Evolutionary conservation across 768 basidiomycete species (phyloP), one percentile per base, ranked within the genome.

Genomic region (Gautieria morchelliformis): DNA sequence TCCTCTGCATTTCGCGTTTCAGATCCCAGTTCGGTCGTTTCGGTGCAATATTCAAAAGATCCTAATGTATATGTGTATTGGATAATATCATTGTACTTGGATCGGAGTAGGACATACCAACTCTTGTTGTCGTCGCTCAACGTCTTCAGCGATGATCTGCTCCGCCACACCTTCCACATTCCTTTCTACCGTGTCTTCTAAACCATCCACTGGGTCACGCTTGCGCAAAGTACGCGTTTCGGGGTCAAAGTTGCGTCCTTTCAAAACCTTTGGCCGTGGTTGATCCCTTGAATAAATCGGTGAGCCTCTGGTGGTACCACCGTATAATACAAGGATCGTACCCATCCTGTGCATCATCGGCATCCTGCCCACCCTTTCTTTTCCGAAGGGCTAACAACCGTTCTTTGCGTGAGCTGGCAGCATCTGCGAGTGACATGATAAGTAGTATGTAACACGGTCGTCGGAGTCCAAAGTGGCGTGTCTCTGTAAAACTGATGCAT

Each of bases 21-120:
- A 96, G 75, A 68, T 95, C 93, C 93, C 93, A 95, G 70, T 95
- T 98, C 10, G 91, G 85, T 48, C 93, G 81, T 78, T 94, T 97
- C 4, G 96, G 96, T 22, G 93, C 94, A 63, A 99, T 98, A 67
- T 96, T 98, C 68, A 96, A 90, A 46, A 96, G 76, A 67, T 95
- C 91, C 93, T 95, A 66, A 33, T 40, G 27, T 24, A 44, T 37
- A 6, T 11, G 27, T 37, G 49, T 45, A 19, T 53, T 27, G 40
- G 51, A n/a, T 42, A 15, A 40, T 15, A 53, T 41, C 50, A 32
- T 42, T 32, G 39, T 27, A n/a, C 52, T 45, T 22, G 46, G 51
- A 30, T 10, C 10, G 14, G 35, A 37, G 35, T 49, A 45, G 22
- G 3, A 72, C 84, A 60, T 67, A 94, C 94, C 67, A 98, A 75